These are phyloP conservation scores for Epichloe gansuensis DNA, from an alignment of 2,329 filamentous ascomycete species.

Conservation along the genomic window DNA sequence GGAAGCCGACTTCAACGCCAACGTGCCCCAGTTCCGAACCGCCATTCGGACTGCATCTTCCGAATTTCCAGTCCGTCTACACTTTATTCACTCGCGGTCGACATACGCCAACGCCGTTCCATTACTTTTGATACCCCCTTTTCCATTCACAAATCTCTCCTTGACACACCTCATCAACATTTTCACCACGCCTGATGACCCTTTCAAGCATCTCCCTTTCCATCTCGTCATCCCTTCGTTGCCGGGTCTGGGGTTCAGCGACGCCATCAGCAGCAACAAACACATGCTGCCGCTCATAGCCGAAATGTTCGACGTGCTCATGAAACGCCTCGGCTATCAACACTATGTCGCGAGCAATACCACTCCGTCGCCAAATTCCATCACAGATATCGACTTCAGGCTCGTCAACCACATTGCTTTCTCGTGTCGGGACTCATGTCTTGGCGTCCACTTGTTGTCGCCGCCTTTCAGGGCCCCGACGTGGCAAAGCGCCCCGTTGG, in stretches of 20 bases:
- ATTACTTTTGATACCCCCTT: constrained; percentile 51
- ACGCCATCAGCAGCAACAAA: constrained; percentile 38
- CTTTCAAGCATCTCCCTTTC: constrained; percentile 37
- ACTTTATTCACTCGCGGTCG: constrained; percentile 52
- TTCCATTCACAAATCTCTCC: constrained; percentile 51
- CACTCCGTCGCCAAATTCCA: constrained; percentile 31
- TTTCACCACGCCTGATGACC: constrained; percentile 39
- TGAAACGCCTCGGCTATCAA: constrained; percentile 46
- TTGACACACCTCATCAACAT: constrained; percentile 41
- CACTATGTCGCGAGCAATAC: constrained; percentile 45
- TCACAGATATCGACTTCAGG: constrained; percentile 38
- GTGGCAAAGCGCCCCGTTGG: constrained; percentile 27
- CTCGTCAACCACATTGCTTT: constrained; percentile 35
- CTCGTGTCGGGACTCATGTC: constrained; percentile 34
- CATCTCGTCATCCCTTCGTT: constrained; percentile 54
- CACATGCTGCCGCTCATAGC: constrained; percentile 41
- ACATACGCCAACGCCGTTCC: constrained; percentile 42
- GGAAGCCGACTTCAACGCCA: constrained; percentile 43
- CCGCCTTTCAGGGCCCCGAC: constrained; percentile 40
- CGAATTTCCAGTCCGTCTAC: constrained; percentile 38
- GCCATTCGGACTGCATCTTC: constrained; percentile 29
- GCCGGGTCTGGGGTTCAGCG: constrained; percentile 55
- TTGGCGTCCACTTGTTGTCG: constrained; percentile 48
- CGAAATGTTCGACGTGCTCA: constrained; percentile 42
- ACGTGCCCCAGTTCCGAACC: constrained; percentile 52